Evolutionary conservation across 2,329 filamentous ascomycete species (phyloP), one percentile per base, ranked within the genome.

Genomic region (Conoideocrella luteorostrata): DNA sequence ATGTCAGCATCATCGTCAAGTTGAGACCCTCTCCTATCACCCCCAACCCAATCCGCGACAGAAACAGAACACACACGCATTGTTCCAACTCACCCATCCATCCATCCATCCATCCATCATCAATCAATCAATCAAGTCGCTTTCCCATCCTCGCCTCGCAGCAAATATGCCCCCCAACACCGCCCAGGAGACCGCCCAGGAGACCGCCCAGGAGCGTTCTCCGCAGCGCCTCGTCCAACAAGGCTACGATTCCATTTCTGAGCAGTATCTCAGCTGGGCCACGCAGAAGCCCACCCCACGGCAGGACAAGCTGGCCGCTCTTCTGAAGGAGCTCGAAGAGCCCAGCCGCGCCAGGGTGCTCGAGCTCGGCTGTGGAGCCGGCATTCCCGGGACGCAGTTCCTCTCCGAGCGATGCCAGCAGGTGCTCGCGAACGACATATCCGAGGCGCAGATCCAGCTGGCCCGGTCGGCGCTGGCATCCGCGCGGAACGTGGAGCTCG

Each of bases 381-480:
- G 36, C 36, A 26, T 39, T 7, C 36, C 36, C 20, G 36, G 36
- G 4, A 39, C 36, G 36, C 18, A 39, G 36, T n/a, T 39, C 4
- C 17, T 39, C 36, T 4, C 36, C 2, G 6, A 15, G 21, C 20
- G 12, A 4, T 39, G 36, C 36, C 20, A 17, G 6, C 15, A 17
- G 20, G 36, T 39, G 7, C 12, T 24, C 18, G 36, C 36, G 7
- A 39, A 39, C 21, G 36, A 39, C 36, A 39, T 39, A 10, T 39
- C 36, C 4, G 7, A 22, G 18, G 36, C 36, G 18, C 36, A 39
- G 21, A 24, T 39, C 20, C 36, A 13, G 18, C 21, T 24, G 12
- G 36, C 36, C 20, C 15, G 15, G 36, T 13, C 35, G 21, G 18
- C 18, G 5, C 4, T 17, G 12, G 18, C 18, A 13, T n/a, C 12